Conservation (phyloP, 2,329 filamentous ascomycete species). For the Aureobasidium sp. region DNA sequence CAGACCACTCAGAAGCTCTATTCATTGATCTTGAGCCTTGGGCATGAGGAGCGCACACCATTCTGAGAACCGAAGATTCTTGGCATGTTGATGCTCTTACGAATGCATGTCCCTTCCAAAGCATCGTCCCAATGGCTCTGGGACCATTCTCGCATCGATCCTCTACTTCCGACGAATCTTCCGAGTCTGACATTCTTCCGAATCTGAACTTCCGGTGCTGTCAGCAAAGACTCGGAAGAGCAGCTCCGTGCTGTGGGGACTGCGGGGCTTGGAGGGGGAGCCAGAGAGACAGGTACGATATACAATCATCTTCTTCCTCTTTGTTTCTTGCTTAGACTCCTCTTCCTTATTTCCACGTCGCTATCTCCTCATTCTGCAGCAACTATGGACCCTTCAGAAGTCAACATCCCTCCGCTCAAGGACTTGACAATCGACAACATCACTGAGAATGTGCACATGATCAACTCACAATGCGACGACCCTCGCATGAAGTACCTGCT, state of each 20-base stretch:
- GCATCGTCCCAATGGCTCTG: not conserved
- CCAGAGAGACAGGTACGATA: not conserved
- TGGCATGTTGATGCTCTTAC: not conserved
- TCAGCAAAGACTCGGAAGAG: too few relatives aligned
- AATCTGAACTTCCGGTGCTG: not conserved
- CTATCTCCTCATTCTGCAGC: not conserved
- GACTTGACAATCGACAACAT: constrained; percentile 74
- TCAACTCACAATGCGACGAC: constrained; percentile 62
- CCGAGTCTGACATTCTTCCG: not conserved
- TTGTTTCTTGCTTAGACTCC: not conserved
- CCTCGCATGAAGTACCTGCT: constrained; percentile 62
- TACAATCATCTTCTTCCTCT: too few relatives aligned
- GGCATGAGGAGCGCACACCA: too few relatives aligned
- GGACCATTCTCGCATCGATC: not conserved
- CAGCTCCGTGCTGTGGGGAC: not conserved
- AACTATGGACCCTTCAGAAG: constrained; percentile 35
- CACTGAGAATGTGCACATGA: constrained; percentile 63
- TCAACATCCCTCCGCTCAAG: constrained; percentile 47
- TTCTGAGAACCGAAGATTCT: too few relatives aligned
- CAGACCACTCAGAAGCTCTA: too few relatives aligned
- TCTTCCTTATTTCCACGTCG: not conserved
- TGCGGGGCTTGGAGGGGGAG: not conserved
- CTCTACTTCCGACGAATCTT: not conserved
- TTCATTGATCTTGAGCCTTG: too few relatives aligned
- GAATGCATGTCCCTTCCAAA: not conserved